Evolutionary conservation across 345 rosid genomes (phyloP).

Genomic region (Citrus cavaleriei): DNA sequence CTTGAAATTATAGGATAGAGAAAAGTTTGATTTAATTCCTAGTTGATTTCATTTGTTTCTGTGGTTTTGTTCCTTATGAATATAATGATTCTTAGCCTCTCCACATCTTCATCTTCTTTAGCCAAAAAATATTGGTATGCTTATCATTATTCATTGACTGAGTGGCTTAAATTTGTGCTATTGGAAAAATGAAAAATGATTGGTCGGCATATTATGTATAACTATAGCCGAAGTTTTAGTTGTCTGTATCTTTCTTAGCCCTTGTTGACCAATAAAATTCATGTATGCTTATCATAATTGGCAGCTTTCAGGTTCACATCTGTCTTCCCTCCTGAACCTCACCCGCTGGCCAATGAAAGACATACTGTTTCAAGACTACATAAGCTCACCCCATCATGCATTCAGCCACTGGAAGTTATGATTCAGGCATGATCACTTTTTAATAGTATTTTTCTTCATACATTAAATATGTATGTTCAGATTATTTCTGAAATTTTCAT

Average conservation of each 20-base stretch:
- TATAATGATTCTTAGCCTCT: background rate
- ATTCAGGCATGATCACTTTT: constrained; percentile 59
- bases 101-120: background rate
- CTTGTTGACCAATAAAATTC: constrained; percentile 1
- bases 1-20: background rate
- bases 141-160: background rate
- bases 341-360: constrained; percentile 62
- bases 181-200: background rate
- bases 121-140: background rate
- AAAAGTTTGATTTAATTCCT: background rate
- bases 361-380: constrained; percentile 37
- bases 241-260: background rate
- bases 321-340: constrained; percentile 92
- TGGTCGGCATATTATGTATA: background rate
- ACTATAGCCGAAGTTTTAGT: background rate
- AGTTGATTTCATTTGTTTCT: background rate
- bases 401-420: constrained; percentile 83
- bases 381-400: constrained; percentile 50
- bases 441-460: background rate
- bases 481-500: constrained; percentile 15
- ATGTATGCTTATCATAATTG: constrained; percentile 18
- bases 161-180: background rate
- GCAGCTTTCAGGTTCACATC: constrained; percentile 88
- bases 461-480: background rate
- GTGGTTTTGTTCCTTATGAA: background rate